Conservation (phyloP, 306 rosid genomes). For the Benincasa hispida region DNA sequence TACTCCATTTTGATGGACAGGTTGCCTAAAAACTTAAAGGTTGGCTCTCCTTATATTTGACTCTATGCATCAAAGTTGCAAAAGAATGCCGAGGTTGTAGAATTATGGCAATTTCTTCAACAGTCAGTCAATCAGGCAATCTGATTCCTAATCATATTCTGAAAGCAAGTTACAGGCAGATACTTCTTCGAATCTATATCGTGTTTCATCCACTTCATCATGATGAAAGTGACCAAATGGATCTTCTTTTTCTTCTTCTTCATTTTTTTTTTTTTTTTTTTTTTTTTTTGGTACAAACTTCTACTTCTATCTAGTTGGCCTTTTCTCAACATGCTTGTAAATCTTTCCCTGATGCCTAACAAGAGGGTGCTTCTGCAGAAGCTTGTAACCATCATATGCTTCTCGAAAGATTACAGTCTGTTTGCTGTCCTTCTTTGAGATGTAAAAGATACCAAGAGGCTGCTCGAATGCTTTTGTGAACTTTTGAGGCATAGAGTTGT, state of each 20-base stretch:
- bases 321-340: slow-evolving; percentile 31
- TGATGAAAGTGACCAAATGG: slow-evolving; percentile 1
- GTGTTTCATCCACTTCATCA: neutral
- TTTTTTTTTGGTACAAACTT: slow-evolving; percentile 46
- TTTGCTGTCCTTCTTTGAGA: slow-evolving; percentile 57
- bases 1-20: neutral
- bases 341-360: slow-evolving; percentile 51
- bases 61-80: neutral
- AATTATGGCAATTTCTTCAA: neutral
- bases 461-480: slow-evolving; percentile 91
- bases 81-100: neutral
- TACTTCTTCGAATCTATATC: slow-evolving; percentile 17
- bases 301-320: slow-evolving; percentile 58
- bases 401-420: slow-evolving; percentile 72
- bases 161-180: slow-evolving; percentile 13
- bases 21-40: neutral
- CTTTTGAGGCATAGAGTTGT: slow-evolving; percentile 65
- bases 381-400: slow-evolving; percentile 44
- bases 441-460: slow-evolving; percentile 80
- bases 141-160: slow-evolving; percentile 26
- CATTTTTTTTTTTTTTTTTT: no score
- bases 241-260: slow-evolving; percentile 26
- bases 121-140: slow-evolving; percentile 7
- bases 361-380: slow-evolving; percentile 46
- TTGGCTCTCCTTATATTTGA: neutral